Percentiles rank a stretch among this genome's conserved stretches.
Conservation (phyloP, 1,139 yeast genomes). For the Sugiyamaella pinicola region DNA sequence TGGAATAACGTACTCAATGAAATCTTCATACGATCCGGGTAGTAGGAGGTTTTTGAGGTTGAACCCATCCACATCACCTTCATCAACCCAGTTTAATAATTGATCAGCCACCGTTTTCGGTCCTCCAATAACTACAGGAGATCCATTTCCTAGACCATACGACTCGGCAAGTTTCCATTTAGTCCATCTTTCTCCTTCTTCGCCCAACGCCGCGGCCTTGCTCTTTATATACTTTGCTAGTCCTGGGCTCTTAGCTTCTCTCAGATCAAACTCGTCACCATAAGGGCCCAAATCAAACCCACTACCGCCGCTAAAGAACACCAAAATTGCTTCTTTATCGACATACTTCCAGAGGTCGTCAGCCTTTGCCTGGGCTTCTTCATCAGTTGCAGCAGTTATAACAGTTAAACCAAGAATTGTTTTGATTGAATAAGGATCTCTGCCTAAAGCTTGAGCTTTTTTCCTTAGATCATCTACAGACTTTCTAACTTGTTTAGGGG, state of each 20-base stretch:
- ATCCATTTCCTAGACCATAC: constrained; percentile 42
- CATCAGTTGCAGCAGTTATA: constrained; percentile 41
- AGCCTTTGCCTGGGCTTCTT: constrained; percentile 40
- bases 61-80: constrained; percentile 45
- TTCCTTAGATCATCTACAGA: constrained; percentile 33
- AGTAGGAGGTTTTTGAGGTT: constrained; percentile 42
- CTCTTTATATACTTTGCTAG: constrained; percentile 13
- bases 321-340: constrained; percentile 41
- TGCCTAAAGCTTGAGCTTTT: constrained; percentile 36
- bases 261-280: constrained; percentile 36
- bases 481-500: constrained; percentile 30
- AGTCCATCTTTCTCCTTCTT: constrained; percentile 35
- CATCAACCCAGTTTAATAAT: constrained; percentile 44
- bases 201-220: constrained; percentile 19
- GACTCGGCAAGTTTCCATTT: constrained; percentile 39
- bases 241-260: constrained; percentile 36
- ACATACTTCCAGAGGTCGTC: constrained; percentile 33
- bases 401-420: constrained; percentile 34
- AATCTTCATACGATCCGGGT: constrained; percentile 44
- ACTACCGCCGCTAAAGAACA: constrained; percentile 44
- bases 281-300: constrained; percentile 39
- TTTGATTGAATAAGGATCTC: constrained; percentile 40
- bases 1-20: constrained; percentile 44
- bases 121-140: constrained; percentile 41
- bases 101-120: constrained; percentile 41